Percentiles rank a stretch among this genome's conserved stretches.
phyloP scores from a whole-genome alignment of 352 stramenopile species.

The Phytophthora sojae region DNA sequence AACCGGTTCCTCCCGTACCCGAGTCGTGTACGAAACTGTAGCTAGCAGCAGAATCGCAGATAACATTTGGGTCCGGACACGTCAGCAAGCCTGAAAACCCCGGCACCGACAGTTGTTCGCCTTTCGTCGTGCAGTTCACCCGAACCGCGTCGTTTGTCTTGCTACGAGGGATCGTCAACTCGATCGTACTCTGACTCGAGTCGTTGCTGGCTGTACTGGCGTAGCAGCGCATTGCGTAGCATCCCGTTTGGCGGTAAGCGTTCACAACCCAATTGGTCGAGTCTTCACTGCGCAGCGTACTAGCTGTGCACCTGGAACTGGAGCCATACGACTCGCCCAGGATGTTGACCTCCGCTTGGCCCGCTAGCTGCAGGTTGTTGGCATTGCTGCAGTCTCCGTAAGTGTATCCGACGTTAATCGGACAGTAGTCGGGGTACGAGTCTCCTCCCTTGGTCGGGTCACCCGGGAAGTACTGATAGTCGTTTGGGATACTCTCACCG shows the following conservation, averaged over 20 bases:
- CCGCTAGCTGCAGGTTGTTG: constrained; percentile 56
- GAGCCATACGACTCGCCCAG: constrained; percentile 78
- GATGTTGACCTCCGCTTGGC: constrained; percentile 62
- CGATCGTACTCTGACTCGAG: constrained; percentile 35
- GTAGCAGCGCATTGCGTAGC: constrained; percentile 77
- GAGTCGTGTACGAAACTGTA: constrained; percentile 26
- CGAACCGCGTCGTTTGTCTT: constrained; percentile 30
- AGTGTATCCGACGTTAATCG: constrained; percentile 73
- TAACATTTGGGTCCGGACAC: constrained; percentile 73
- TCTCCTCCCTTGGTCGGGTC: constrained; percentile 57
- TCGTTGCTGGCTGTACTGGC: constrained; percentile 19
- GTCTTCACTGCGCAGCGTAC: constrained; percentile 66
- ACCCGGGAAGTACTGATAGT: constrained; percentile 69
- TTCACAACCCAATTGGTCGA: constrained; percentile 69
- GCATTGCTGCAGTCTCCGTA: constrained; percentile 70
- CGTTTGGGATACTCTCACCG: constrained; percentile 47
- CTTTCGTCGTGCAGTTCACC: constrained; percentile 59
- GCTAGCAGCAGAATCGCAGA: constrained; percentile 47
- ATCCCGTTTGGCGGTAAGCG: constrained; percentile 66
- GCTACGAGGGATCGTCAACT: constrained; percentile 55
- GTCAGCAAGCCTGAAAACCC: constrained; percentile 68
- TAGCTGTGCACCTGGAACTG: constrained; percentile 73
- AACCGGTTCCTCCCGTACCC: not conserved
- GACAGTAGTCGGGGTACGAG: constrained; percentile 79
- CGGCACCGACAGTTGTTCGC: constrained; percentile 47